These are phyloP conservation scores for Forsythia viridissima DNA, from an alignment of 257 asterid genomes.

Conservation along the genomic window DNA sequence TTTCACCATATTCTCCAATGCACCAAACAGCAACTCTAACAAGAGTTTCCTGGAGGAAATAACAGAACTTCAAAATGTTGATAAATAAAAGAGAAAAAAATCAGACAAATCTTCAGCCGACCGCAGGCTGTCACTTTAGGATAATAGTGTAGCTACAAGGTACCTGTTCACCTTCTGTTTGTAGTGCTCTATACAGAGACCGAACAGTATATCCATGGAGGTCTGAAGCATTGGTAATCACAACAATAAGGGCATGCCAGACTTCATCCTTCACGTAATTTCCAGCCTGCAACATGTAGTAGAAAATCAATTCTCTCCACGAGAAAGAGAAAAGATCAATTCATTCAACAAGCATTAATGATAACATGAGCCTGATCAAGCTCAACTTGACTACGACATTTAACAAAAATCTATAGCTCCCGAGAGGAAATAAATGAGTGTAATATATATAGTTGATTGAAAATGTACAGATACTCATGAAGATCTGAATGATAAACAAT, in stretches of 20 bases:
- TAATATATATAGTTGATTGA: not conserved
- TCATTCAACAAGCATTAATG: constrained; percentile 4
- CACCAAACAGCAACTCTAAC: constrained; percentile 98
- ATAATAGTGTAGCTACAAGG: constrained; percentile 17
- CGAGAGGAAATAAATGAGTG: not conserved
- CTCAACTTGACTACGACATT: not conserved
- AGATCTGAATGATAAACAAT: not conserved
- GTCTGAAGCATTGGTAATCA: constrained; percentile 84
- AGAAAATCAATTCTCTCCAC: constrained; percentile 29
- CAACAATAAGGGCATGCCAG: constrained; percentile 90
- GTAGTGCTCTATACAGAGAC: constrained; percentile 72
- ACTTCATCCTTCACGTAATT: constrained; percentile 90
- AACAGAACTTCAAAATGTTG: constrained; percentile 16
- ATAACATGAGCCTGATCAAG: not conserved
- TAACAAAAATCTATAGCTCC: not conserved
- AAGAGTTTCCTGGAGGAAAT: constrained; percentile 75
- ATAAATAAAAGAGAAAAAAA: constrained; percentile 1
- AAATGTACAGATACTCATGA: not conserved
- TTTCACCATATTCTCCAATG: constrained; percentile 96
- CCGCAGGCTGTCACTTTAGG: not conserved
- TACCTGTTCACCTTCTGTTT: constrained; percentile 80
- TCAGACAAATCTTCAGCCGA: constrained; percentile 9
- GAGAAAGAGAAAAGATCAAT: not conserved
- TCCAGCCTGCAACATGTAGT: constrained; percentile 73
- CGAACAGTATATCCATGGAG: constrained; percentile 94